These are phyloP conservation scores for Chalara sp. DNA, from an alignment of 2,329 filamentous ascomycete species.

Conservation along the genomic window DNA sequence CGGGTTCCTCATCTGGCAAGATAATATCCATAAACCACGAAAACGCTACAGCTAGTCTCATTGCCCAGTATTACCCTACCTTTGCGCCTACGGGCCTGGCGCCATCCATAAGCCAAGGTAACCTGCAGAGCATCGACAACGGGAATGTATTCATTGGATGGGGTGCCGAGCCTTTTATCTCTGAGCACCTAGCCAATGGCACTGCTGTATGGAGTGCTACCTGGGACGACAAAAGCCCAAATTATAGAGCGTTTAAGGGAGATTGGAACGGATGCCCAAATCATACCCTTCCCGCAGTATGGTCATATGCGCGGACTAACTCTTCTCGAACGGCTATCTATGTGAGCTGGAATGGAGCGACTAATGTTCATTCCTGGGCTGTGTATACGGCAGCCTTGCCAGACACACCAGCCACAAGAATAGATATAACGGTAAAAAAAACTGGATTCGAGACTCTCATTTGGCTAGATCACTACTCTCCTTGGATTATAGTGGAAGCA, in stretches of 20 bases:
- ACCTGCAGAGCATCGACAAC: background rate
- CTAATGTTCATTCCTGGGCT: too few relatives aligned
- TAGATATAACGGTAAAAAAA: too few relatives aligned
- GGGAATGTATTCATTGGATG: background rate
- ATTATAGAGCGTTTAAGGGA: conserved; percentile 2
- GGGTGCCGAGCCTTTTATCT: background rate
- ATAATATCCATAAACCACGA: background rate
- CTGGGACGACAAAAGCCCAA: background rate
- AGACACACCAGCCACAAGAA: too few relatives aligned
- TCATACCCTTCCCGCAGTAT: background rate
- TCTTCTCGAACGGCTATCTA: too few relatives aligned
- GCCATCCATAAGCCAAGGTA: background rate
- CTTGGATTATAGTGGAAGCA: too few relatives aligned
- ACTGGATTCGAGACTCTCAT: too few relatives aligned
- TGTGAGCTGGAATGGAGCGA: too few relatives aligned
- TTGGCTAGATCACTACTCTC: too few relatives aligned
- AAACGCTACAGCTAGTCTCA: background rate
- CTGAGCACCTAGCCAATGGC: background rate
- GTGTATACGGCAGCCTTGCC: too few relatives aligned
- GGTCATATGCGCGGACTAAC: background rate
- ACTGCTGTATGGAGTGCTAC: background rate
- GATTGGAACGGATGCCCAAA: background rate
- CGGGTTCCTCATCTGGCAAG: background rate
- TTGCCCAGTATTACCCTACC: background rate
- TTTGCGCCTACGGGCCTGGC: background rate